phyloP scores from a whole-genome alignment of 1,284 basidiomycete species.

The Malassezia cuniculi region DNA sequence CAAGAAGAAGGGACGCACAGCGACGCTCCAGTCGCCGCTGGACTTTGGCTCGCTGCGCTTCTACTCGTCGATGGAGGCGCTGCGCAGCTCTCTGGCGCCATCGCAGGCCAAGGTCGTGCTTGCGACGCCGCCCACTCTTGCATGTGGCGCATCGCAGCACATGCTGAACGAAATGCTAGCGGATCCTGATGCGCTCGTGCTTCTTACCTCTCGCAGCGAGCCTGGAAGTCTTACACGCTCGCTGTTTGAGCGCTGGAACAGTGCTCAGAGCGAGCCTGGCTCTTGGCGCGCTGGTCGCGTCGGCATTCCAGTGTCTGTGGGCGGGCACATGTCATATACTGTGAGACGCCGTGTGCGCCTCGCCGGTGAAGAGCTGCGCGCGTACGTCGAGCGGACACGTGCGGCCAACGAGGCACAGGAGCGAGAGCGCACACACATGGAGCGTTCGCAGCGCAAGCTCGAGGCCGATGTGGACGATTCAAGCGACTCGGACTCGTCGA shows the following conservation, averaged over 20 bases:
- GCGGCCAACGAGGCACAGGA: conserved; percentile 72
- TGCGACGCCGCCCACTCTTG: conserved; percentile 78
- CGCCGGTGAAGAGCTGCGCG: conserved; percentile 60
- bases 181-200: conserved; percentile 49
- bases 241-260: conserved; percentile 77
- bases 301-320: conserved; percentile 55
- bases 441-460: conserved; percentile 68
- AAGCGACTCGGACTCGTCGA: conserved; percentile 43
- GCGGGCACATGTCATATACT: conserved; percentile 43
- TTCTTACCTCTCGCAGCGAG: conserved; percentile 50
- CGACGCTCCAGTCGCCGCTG: conserved; percentile 21
- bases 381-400: conserved; percentile 63
- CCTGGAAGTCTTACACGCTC: conserved; percentile 64
- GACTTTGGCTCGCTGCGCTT: conserved; percentile 60
- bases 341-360: conserved; percentile 62
- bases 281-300: conserved; percentile 74
- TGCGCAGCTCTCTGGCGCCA: conserved; percentile 68
- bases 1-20: neutral
- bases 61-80: conserved; percentile 66
- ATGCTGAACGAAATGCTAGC: conserved; percentile 75
- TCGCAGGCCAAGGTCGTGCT: conserved; percentile 69
- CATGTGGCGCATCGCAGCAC: conserved; percentile 75
- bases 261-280: conserved; percentile 61
- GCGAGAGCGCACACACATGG: conserved; percentile 59
- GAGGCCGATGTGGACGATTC: conserved; percentile 58